A percentile compares a stretch with the other conserved stretches of the same genome.
These are phyloP conservation scores for Chrysophaeum taylorii DNA, from an alignment of 352 stramenopile genomes.

Conservation along the genomic window DNA sequence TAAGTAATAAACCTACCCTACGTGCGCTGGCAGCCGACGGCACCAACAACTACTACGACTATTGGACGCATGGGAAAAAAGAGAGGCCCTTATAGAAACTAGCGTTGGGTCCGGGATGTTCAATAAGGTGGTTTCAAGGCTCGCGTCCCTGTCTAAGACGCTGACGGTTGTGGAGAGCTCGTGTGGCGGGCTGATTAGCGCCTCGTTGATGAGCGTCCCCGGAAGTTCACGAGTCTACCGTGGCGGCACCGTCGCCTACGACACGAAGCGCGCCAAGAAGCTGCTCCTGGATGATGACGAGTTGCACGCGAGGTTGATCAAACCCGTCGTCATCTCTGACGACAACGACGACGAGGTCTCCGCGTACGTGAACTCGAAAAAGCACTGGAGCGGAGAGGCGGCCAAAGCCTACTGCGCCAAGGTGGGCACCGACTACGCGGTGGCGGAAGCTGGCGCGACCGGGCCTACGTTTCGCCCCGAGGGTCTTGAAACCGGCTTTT, in stretches of 20 bases:
- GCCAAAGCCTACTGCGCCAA: conserved; percentile 39
- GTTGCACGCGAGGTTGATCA: conserved; percentile 33
- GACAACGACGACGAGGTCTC: conserved; percentile 20
- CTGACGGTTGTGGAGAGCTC: conserved; percentile 43
- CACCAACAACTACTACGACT: no score
- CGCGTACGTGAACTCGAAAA: conserved; percentile 41
- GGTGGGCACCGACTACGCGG: conserved; percentile 42
- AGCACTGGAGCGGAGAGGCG: conserved; percentile 35
- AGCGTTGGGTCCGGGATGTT: no score
- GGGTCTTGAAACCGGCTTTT: conserved; percentile 40
- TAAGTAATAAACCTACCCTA: no score
- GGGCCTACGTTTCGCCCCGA: conserved; percentile 47
- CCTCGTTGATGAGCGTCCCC: conserved; percentile 40
- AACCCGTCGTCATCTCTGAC: neutral
- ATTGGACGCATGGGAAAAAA: no score
- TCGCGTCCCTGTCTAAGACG: no score
- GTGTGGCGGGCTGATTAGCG: conserved; percentile 42
- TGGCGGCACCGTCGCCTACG: conserved; percentile 44
- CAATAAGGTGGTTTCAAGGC: no score
- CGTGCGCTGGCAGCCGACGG: no score
- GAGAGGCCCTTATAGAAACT: no score
- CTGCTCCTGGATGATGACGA: conserved; percentile 39
- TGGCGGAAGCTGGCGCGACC: conserved; percentile 44
- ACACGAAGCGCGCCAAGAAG: conserved; percentile 31
- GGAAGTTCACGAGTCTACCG: conserved; percentile 28